Conservation (phyloP, 2,329 filamentous ascomycete genomes). For the Gaeumannomyces sp. region DNA sequence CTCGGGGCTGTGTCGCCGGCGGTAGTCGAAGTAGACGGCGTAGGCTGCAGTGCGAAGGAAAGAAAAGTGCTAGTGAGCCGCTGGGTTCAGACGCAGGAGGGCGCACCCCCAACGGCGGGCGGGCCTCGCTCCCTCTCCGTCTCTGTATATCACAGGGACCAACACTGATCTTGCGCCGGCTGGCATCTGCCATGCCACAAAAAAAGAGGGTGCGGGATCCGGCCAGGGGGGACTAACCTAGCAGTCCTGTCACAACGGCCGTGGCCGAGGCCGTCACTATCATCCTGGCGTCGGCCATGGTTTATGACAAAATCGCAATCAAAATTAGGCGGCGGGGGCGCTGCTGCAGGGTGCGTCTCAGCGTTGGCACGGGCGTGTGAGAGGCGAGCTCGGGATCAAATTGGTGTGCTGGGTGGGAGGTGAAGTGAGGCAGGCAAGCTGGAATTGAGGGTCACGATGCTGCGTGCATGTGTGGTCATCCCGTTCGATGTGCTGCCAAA, state of each 20-base stretch:
- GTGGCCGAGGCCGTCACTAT: slow-evolving; percentile 57
- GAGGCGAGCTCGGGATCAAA: background rate
- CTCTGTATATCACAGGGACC: background rate
- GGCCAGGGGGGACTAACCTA: slow-evolving; percentile 40
- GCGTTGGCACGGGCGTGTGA: background rate
- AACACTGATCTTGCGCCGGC: background rate
- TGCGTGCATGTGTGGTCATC: background rate
- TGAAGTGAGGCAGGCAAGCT: background rate
- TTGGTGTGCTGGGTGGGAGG: background rate
- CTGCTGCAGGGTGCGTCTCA: slow-evolving; percentile 1
- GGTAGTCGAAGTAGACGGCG: slow-evolving; percentile 63
- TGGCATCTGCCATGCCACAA: background rate
- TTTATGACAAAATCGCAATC: slow-evolving; percentile 41
- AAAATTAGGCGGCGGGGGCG: background rate
- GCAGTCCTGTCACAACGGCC: slow-evolving; percentile 51
- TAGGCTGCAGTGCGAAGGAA: slow-evolving; percentile 43
- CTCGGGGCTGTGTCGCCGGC: slow-evolving; percentile 56
- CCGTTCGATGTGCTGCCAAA: background rate
- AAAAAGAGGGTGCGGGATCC: background rate
- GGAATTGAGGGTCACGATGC: slow-evolving; percentile 1
- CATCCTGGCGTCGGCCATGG: slow-evolving; percentile 53
- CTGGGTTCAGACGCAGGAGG: background rate
- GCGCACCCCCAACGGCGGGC: background rate
- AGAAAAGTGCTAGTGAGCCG: slow-evolving; percentile 5
- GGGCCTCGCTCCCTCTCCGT: background rate